These are phyloP conservation scores for Cytospora chrysosperma DNA, from an alignment of 2,329 filamentous ascomycete species.

Conservation along the genomic window DNA sequence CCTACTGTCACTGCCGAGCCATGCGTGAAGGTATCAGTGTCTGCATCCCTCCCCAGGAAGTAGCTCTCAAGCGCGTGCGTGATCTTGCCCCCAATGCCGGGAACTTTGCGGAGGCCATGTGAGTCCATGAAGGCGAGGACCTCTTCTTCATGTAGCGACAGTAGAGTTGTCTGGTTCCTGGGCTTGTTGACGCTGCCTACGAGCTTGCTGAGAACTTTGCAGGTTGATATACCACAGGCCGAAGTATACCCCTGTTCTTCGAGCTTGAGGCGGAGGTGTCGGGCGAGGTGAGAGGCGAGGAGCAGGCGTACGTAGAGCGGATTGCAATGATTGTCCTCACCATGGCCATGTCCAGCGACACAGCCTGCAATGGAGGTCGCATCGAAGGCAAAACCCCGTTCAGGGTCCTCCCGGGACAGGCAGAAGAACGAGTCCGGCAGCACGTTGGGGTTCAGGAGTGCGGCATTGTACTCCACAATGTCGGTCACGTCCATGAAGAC, in stretches of 20 bases:
- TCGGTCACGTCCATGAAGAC: constrained; percentile 84
- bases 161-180: constrained; percentile 78
- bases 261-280: constrained; percentile 68
- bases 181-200: constrained; percentile 84
- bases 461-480: constrained; percentile 77
- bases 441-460: constrained; percentile 65
- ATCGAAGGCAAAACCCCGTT: constrained; percentile 77
- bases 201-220: constrained; percentile 83
- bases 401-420: constrained; percentile 70
- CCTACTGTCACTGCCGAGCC: constrained; percentile 58
- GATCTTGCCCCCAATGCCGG: constrained; percentile 82
- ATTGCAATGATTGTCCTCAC: not conserved
- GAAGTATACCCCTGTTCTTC: constrained; percentile 81
- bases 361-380: constrained; percentile 65
- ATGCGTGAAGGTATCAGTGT: constrained; percentile 34
- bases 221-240: constrained; percentile 84
- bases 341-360: constrained; percentile 36
- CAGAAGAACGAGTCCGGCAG: constrained; percentile 75
- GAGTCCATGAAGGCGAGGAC: constrained; percentile 69
- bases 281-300: constrained; percentile 78
- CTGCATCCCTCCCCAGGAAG: constrained; percentile 40
- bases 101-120: constrained; percentile 76
- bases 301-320: constrained; percentile 60
- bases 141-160: constrained; percentile 60
- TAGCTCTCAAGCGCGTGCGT: constrained; percentile 56